Evolutionary conservation across 495 filamentous ascomycete genomes (phyloP).

Genomic region (Aspergillus diversus): DNA sequence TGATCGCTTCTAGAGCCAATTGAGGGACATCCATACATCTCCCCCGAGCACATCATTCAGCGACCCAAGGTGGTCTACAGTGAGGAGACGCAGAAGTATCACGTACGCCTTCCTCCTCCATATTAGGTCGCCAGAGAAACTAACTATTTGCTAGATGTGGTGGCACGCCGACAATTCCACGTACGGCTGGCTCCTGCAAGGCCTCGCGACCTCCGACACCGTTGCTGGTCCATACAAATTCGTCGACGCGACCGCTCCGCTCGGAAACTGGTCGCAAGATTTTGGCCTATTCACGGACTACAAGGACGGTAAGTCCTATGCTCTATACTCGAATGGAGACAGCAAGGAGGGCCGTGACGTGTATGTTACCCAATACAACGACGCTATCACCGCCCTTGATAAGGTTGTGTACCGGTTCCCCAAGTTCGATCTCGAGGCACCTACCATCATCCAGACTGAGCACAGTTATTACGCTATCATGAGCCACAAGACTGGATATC

Average conservation of each 20-base stretch:
- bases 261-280: conserved; percentile 38
- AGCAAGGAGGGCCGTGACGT: conserved; percentile 29
- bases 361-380: conserved; percentile 27
- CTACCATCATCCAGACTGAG: conserved; percentile 32
- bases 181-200: conserved; percentile 32
- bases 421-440: conserved; percentile 34
- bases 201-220: conserved; percentile 27
- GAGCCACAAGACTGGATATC: conserved; percentile 36
- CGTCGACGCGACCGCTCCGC: conserved; percentile 30
- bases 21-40: conserved; percentile 30
- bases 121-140: not conserved
- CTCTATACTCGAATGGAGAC: conserved; percentile 33
- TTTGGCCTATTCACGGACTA: conserved; percentile 34
- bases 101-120: conserved; percentile 18
- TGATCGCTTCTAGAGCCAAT: conserved; percentile 21
- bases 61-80: conserved; percentile 35
- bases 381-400: conserved; percentile 26
- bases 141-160: conserved; percentile 24
- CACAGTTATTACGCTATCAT: conserved; percentile 34
- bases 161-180: conserved; percentile 36
- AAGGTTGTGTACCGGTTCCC: conserved; percentile 28
- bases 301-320: conserved; percentile 29
- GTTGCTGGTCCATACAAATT: conserved; percentile 29
- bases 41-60: conserved; percentile 29
- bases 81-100: conserved; percentile 27